Conservation (phyloP, 768 basidiomycete genomes). For the Rhizopogon vinicolor region DNA sequence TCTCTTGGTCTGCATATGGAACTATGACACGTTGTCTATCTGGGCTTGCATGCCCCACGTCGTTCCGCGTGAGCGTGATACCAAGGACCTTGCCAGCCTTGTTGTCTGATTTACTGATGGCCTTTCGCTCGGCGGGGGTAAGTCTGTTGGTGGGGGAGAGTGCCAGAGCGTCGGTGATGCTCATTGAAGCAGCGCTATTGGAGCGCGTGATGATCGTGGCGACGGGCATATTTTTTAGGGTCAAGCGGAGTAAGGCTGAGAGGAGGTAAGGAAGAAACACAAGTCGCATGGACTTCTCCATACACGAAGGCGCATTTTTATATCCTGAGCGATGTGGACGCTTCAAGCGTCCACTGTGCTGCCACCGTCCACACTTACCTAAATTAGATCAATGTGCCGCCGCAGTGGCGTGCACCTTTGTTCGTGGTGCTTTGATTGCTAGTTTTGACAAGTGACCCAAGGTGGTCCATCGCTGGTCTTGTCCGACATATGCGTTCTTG, state of each 20-base stretch:
- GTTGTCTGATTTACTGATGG: conserved; percentile 7
- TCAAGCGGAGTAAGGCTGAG: neutral
- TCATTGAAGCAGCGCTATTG: neutral
- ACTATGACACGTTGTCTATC: neutral
- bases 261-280: neutral
- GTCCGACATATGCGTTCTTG: too few relatives aligned
- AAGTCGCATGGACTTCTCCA: too few relatives aligned
- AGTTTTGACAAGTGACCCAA: neutral
- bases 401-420: neutral
- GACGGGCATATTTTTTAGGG: neutral
- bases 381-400: too few relatives aligned
- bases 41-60: neutral
- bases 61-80: conserved; percentile 13
- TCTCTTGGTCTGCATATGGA: neutral
- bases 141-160: conserved; percentile 6
- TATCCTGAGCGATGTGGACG: neutral
- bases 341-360: neutral
- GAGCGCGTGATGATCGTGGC: neutral
- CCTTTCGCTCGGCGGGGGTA: conserved; percentile 5
- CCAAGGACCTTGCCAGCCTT: conserved; percentile 13
- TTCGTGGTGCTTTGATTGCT: neutral
- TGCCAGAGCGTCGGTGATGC: neutral
- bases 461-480: neutral
- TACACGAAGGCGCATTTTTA: neutral
- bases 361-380: neutral